A percentile compares a stretch with the other conserved stretches of the same genome.
Evolutionary conservation across 768 basidiomycete genomes (phyloP).

Genomic region (Suillus bovinus): DNA sequence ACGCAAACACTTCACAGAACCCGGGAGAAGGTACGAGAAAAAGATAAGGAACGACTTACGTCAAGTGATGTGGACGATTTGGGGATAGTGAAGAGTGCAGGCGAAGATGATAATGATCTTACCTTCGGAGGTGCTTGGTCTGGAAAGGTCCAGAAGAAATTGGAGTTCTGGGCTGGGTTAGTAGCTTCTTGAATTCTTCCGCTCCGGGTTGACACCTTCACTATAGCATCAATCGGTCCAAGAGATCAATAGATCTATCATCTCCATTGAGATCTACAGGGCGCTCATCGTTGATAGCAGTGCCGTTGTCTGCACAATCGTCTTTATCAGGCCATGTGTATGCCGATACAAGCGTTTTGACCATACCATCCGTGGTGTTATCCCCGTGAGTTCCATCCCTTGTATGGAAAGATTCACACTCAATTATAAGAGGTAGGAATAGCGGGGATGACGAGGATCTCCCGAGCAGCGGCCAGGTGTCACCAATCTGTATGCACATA

Average conservation of each 20-base stretch:
- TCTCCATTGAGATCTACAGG: conserved; percentile 24
- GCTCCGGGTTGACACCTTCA: conserved; percentile 12
- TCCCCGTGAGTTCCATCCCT: conserved; percentile 34
- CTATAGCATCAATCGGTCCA: conserved; percentile 36
- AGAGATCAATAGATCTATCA: conserved; percentile 28
- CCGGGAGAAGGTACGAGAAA: conserved; percentile 28
- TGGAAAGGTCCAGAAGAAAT: conserved; percentile 45
- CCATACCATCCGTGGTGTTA: conserved; percentile 41
- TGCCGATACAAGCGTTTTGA: conserved; percentile 27
- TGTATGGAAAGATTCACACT: background rate
- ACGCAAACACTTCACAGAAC: conserved; percentile 25
- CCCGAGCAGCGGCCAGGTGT: conserved; percentile 78
- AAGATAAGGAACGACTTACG: conserved; percentile 27
- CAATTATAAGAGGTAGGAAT: conserved; percentile 22
- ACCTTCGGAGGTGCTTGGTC: conserved; percentile 39
- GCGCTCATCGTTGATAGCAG: conserved; percentile 29
- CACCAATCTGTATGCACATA: conserved; percentile 60
- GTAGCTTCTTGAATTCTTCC: conserved; percentile 18
- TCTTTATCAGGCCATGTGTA: conserved; percentile 34
- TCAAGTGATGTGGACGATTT: conserved; percentile 33
- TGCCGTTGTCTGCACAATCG: conserved; percentile 35
- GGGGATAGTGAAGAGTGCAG: conserved; percentile 20
- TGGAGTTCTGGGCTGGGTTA: conserved; percentile 51
- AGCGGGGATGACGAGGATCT: conserved; percentile 60
- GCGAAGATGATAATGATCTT: conserved; percentile 29